These are phyloP conservation scores for Austropuccinia psidii DNA, from an alignment of 1,284 basidiomycete species.

Conservation along the genomic window DNA sequence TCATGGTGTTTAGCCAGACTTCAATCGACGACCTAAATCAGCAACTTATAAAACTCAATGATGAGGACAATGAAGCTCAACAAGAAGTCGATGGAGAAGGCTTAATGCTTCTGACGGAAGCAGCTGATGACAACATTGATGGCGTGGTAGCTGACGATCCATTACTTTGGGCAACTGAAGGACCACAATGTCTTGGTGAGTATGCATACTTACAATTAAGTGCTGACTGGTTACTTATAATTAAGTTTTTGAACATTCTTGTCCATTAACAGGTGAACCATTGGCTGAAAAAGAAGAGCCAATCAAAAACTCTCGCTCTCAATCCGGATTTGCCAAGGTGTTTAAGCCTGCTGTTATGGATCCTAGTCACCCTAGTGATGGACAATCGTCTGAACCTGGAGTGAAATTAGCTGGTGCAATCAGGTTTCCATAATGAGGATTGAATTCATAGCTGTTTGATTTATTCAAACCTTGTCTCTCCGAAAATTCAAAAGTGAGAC, in stretches of 20 bases:
- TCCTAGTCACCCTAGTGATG: neutral
- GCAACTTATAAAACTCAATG: conserved; percentile 59
- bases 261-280: neutral
- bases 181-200: neutral
- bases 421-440: too few relatives aligned
- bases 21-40: conserved; percentile 65
- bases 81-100: conserved; percentile 6
- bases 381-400: conserved; percentile 3
- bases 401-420: conserved; percentile 27
- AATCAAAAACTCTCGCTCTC: neutral
- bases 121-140: conserved; percentile 9
- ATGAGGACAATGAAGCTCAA: conserved; percentile 11
- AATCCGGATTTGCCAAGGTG: conserved; percentile 6
- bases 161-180: neutral
- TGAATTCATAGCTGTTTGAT: too few relatives aligned
- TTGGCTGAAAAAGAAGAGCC: neutral
- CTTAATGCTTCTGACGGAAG: neutral
- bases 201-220: neutral
- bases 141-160: conserved; percentile 8
- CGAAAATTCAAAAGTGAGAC: too few relatives aligned
- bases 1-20: conserved; percentile 63
- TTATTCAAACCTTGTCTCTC: too few relatives aligned
- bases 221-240: neutral
- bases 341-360: conserved; percentile 29
- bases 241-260: neutral